A percentile compares a stretch with the other conserved stretches of the same genome.
phyloP scores from a whole-genome alignment of 2,329 filamentous ascomycete genomes.

The Fusarium udum region DNA sequence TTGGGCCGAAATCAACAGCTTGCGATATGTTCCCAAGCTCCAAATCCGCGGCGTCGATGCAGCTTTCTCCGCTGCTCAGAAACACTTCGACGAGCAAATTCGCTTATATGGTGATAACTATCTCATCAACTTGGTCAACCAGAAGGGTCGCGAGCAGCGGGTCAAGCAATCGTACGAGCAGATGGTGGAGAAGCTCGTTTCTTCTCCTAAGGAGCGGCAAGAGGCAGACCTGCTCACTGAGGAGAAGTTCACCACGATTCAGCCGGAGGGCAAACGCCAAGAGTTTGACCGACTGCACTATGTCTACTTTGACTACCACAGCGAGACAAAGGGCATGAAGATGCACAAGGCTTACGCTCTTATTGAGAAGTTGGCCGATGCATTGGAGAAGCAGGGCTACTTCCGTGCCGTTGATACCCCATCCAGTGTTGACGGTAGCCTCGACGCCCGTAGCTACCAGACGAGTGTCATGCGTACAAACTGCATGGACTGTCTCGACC shows the following conservation, averaged over 20 bases:
- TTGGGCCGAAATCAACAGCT: slow-evolving; percentile 95
- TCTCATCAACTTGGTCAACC: slow-evolving; percentile 96
- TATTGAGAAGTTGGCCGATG: slow-evolving; percentile 81
- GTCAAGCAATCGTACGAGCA: slow-evolving; percentile 96
- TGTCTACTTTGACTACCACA: slow-evolving; percentile 98
- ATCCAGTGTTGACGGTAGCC: slow-evolving; percentile 71
- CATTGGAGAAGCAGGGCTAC: slow-evolving; percentile 83
- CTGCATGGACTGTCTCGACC: slow-evolving; percentile 98
- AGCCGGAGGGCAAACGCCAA: slow-evolving; percentile 66
- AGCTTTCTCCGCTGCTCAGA: slow-evolving; percentile 79
- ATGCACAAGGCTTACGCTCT: slow-evolving; percentile 93
- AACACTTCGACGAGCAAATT: slow-evolving; percentile 95
- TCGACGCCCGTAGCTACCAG: slow-evolving; percentile 85
- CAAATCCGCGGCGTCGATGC: slow-evolving; percentile 87
- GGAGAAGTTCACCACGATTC: slow-evolving; percentile 85
- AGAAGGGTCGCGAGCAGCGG: slow-evolving; percentile 87
- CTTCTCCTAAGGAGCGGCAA: slow-evolving; percentile 71
- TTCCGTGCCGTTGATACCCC: slow-evolving; percentile 92
- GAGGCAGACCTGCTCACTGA: slow-evolving; percentile 73
- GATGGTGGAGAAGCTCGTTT: slow-evolving; percentile 80
- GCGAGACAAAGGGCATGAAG: slow-evolving; percentile 92
- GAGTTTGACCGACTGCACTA: slow-evolving; percentile 90
- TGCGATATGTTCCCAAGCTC: slow-evolving; percentile 90
- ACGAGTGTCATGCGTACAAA: slow-evolving; percentile 94
- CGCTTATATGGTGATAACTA: slow-evolving; percentile 95